Evolutionary conservation across 768 basidiomycete species (phyloP), one percentile per base, ranked within the genome.

Genomic region (Asterophora lycoperdoides): DNA sequence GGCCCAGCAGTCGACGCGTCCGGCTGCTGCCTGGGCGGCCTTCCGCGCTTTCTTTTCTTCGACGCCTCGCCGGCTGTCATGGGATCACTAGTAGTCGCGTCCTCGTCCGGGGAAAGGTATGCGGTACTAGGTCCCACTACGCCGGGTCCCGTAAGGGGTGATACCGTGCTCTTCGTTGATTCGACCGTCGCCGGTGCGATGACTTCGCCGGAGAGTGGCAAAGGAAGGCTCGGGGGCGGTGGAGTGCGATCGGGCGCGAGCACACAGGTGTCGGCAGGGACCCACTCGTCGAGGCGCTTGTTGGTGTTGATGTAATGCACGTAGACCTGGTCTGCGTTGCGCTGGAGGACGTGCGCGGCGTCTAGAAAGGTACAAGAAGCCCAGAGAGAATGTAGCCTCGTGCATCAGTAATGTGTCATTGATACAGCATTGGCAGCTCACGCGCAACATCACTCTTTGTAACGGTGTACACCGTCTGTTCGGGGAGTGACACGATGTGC

Each of bases 261-360:
- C 41, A 62, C 69, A 53, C 80, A 67, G 38, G 64, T 53, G 17
- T 65, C 62, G 53, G 75, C 76, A 3, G 77, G 67, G 17, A 86
- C 67, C 88, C 87, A 89, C 60, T 85, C 84, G 62, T 89, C 87
- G 56, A 87, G 68, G 10, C 84, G 74, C 62, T 85, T 84, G 69
- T 90, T 87, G 17, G 75, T 70, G 59, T 78, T 76, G 42, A 80
- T 62, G 61, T 85, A 89, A 68, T 87, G 86, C n/a, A 89, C 84
- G 58, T 83, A 85, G 48, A 78, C 76, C 48, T 80, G 74, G 9
- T 68, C 76, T 15, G 61, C 61, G 30, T 75, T 76, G 49, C 68
- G 72, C 33, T 80, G 73, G 20, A 86, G 65, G 47, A 88, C 67
- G 17, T 77, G 69, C 10, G 76, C 86, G 43, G 60, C 67, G 59